Base-by-base conservation (phyloP, 805 yeast species). In the Metschnikowia koreensis region DNA sequence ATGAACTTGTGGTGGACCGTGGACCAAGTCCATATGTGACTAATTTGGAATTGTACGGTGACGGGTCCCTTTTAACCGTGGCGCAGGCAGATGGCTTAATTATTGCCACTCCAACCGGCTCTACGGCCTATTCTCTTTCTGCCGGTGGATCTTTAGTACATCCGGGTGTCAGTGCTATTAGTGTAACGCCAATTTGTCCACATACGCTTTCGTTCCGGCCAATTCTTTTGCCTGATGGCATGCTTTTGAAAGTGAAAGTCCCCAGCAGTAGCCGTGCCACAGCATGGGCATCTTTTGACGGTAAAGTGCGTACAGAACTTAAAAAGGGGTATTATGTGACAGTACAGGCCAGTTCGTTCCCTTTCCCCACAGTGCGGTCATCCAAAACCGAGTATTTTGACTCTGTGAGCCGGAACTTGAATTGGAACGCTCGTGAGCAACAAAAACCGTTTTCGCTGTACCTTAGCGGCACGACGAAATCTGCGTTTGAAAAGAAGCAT, bases 231-330 rank as follows among this genome's bases (percentile, higher is more conserved):
- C 98, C 98, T 0, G 98, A 93, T 67, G 87, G 94, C n/a, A 89
- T 92, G 92, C 76, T 80, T 27, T 71, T 93, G 52, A 86, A 82
- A 60, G 87, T 93, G 6, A 87, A 86, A 61, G 96, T 91, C 3
- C 97, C 98, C 0, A 48, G 65, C 2, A 71, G 83, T 48, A 86
- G 96, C 41, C 73, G 99, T 47, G 83, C 94, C 6, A 89, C 97
- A 0, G 97, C 98, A 0, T 94, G 97, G 96, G 96, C 96, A 1
- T 86, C 97, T 1, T 94, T 94, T 66, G 99, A 94, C 69, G 99
- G 99, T 11, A 84, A 94, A 59, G 83, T 84, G 22, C 75, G 98
- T 40, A 86, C 90, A 4, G 97, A 94, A 66, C 70, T 94, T 44
- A 69, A 74, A 34, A 83, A 82, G 50, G 97, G 98, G 8, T 94